Percentiles rank a stretch among this genome's conserved stretches.
These are phyloP conservation scores for Cetraspora pellucida DNA, from an alignment of 192 early-diverging fungal species.

Conservation along the genomic window DNA sequence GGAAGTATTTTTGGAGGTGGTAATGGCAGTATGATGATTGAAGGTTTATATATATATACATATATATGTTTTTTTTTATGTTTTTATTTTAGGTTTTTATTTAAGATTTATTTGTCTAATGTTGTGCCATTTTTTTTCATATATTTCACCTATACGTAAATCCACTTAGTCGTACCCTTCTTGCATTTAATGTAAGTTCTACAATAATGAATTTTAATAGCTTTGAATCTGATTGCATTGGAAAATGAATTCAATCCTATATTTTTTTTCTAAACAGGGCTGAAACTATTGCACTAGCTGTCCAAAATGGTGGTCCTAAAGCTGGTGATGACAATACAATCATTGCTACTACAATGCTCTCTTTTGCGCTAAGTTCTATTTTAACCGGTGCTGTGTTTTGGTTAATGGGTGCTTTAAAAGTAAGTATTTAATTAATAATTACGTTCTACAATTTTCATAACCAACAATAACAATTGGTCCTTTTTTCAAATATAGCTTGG, in stretches of 20 bases:
- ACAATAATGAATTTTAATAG: neutral
- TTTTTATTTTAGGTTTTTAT: neutral
- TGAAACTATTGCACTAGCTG: slow-evolving; percentile 60
- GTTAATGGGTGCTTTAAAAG: slow-evolving; percentile 78
- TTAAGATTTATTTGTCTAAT: neutral
- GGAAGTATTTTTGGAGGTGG: slow-evolving; percentile 89
- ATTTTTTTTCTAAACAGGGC: slow-evolving; percentile 45
- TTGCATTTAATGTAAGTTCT: slow-evolving; percentile 72
- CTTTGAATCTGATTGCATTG: neutral
- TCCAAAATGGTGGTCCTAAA: slow-evolving; percentile 49
- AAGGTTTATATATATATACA: slow-evolving; percentile 35
- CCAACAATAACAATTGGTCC: neutral
- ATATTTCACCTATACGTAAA: slow-evolving; percentile 5
- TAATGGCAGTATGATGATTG: slow-evolving; percentile 87
- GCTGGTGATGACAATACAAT: slow-evolving; percentile 66
- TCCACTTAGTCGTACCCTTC: slow-evolving; percentile 79
- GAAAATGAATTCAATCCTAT: neutral
- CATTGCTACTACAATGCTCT: slow-evolving; percentile 86
- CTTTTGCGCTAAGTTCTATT: slow-evolving; percentile 85
- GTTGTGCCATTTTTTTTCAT: slow-evolving; percentile 1
- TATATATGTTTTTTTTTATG: neutral
- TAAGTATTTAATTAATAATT: slow-evolving; percentile 43
- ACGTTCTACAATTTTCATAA: slow-evolving; percentile 52
- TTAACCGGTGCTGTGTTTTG: slow-evolving; percentile 89
- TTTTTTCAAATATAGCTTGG: slow-evolving; percentile 54